Conservation (phyloP, 768 basidiomycete species). For the Mycena vulgaris region DNA sequence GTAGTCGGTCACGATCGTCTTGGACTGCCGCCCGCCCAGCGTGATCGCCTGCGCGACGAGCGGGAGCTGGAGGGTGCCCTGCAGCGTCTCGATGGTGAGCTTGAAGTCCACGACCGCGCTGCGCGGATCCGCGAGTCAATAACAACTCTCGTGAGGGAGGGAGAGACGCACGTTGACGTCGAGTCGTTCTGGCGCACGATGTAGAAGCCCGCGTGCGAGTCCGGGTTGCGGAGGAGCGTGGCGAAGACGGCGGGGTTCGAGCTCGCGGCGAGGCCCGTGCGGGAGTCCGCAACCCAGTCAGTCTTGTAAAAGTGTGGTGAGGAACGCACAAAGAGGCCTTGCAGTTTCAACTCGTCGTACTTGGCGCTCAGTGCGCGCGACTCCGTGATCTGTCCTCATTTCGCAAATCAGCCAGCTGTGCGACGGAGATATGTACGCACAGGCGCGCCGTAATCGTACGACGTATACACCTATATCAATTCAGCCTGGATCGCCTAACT, state of each 20-base stretch:
- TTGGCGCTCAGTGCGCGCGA: slow-evolving; percentile 78
- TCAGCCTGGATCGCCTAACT: not conserved
- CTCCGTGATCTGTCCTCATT: slow-evolving; percentile 68
- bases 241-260: slow-evolving; percentile 66
- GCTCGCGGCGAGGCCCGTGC: slow-evolving; percentile 58
- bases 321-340: slow-evolving; percentile 84
- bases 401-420: not conserved
- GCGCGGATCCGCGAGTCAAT: not conserved
- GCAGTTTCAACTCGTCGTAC: slow-evolving; percentile 83
- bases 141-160: not conserved
- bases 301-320: slow-evolving; percentile 87
- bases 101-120: slow-evolving; percentile 70
- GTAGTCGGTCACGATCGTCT: slow-evolving; percentile 81
- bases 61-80: slow-evolving; percentile 70
- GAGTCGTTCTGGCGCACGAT: slow-evolving; percentile 79
- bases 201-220: slow-evolving; percentile 76
- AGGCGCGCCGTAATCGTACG: slow-evolving; percentile 87
- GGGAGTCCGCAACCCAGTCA: slow-evolving; percentile 77
- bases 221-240: slow-evolving; percentile 78
- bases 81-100: slow-evolving; percentile 69
- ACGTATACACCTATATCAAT: slow-evolving; percentile 45
- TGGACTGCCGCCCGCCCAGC: slow-evolving; percentile 81
- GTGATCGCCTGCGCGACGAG: slow-evolving; percentile 66
- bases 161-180: slow-evolving; percentile 69
- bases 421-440: slow-evolving; percentile 46